Evolutionary conservation across 148 eudicot species (phyloP), one percentile per base, ranked within the genome.

Genomic region (Camellia japonica): DNA sequence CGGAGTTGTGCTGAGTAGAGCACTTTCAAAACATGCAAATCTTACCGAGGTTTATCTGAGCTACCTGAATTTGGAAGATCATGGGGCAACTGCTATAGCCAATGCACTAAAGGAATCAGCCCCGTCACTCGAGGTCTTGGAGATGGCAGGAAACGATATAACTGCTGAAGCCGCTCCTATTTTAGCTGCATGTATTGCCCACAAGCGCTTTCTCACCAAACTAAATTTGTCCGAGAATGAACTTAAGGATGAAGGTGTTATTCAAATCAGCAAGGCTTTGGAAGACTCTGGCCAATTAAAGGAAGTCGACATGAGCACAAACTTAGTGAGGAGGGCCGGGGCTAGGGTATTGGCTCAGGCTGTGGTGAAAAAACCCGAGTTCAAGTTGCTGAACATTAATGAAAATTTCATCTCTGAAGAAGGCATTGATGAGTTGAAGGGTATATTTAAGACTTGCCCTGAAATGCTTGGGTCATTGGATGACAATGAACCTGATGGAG

Each of bases 121-220:
- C 23, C 83, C 91, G 16, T 68, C 79, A 47, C 91, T 91, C 41
- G 80, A 74, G 54, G 84, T 91, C 42, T 68, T 91, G 69, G 92
- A 91, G 75, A 89, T 91, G 90, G 90, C 94, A 5, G 92, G 94
- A 76, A 91, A 91, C 77, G 92, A 89, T 20, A 84, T 91, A 18
- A 89, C 90, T 4, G 69, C 78, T 13, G 81, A 81, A 72, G 87
- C 86, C 62, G 87, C 90, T 71, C 73, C 84, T 3, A 78, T 82
- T 74, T 74, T 91, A 62, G 87, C 88, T 79, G 83, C 83, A 62
- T 88, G 86, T 62, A 78, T 91, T 65, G 83, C 85, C n/a, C 73
- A 56, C 44, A 87, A 83, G 74, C 84, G 81, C 73, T 55, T 58
- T 38, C 86, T 91, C 1, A 80, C 78, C 46, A 86, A 86, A 76